These are phyloP conservation scores for Simplicillium aogashimaense DNA, from an alignment of 2,329 filamentous ascomycete genomes.

Conservation along the genomic window DNA sequence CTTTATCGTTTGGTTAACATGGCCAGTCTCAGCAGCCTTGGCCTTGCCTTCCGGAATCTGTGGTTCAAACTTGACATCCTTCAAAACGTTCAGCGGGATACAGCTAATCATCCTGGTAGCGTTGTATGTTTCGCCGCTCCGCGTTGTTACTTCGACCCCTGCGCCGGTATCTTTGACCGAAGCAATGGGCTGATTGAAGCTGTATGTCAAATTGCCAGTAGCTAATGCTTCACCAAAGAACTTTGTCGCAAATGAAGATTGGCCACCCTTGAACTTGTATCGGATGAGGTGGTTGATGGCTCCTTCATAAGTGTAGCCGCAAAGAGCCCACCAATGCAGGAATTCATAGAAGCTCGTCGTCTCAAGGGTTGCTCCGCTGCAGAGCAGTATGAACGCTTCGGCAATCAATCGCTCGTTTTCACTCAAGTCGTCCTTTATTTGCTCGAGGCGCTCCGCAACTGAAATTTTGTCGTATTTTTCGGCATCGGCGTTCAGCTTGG, in stretches of 20 bases:
- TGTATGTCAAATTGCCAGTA: slow-evolving; percentile 27
- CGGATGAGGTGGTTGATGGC: slow-evolving; percentile 27
- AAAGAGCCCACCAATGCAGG: slow-evolving; percentile 36
- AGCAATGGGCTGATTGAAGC: slow-evolving; percentile 26
- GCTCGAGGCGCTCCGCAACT: slow-evolving; percentile 27
- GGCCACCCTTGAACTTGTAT: slow-evolving; percentile 31
- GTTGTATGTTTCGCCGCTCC: slow-evolving; percentile 17
- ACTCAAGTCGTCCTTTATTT: slow-evolving; percentile 26
- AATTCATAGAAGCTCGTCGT: slow-evolving; percentile 35
- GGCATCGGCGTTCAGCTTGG: slow-evolving; percentile 19
- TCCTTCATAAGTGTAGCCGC: slow-evolving; percentile 27
- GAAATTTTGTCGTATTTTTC: slow-evolving; percentile 28
- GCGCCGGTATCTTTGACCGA: slow-evolving; percentile 16
- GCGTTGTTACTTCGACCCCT: slow-evolving; percentile 22
- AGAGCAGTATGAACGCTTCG: slow-evolving; percentile 30
- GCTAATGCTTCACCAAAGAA: slow-evolving; percentile 32
- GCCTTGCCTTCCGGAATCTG: slow-evolving; percentile 22
- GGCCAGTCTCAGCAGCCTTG: slow-evolving; percentile 24
- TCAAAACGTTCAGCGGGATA: slow-evolving; percentile 33
- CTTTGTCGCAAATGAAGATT: slow-evolving; percentile 31
- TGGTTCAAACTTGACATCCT: slow-evolving; percentile 27
- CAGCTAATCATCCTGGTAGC: slow-evolving; percentile 26
- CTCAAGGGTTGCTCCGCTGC: slow-evolving; percentile 29
- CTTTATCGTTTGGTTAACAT: slow-evolving; percentile 35
- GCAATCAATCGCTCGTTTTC: slow-evolving; percentile 27